Conservation (phyloP, 129 eudicot species). For the Sambucus nigra region DNA sequence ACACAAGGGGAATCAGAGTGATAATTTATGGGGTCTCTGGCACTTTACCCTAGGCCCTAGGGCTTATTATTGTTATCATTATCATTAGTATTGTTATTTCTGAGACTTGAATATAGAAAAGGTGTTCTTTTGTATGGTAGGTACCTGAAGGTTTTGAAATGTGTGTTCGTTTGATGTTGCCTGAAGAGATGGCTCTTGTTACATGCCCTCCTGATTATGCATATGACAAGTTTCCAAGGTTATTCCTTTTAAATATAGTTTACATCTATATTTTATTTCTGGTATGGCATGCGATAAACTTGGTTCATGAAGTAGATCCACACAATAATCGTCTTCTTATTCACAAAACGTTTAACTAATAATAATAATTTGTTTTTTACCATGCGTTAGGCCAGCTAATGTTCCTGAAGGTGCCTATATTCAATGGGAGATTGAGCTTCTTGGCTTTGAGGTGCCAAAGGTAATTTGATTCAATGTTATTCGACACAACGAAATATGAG, state of each 20-base stretch:
- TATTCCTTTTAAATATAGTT: constrained; percentile 3
- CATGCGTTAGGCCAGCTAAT: constrained; percentile 59
- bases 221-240: constrained; percentile 95
- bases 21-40: neutral
- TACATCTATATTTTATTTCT: constrained; percentile 12
- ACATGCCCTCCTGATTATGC: constrained; percentile 99
- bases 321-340: neutral
- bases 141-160: constrained; percentile 99
- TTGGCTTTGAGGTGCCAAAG: constrained; percentile 91
- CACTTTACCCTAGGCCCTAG: no score
- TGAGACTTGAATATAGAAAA: no score
- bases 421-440: constrained; percentile 98
- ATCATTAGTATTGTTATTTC: no score
- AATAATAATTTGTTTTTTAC: constrained; percentile 13
- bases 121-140: constrained; percentile 25
- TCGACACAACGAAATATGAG: constrained; percentile 2
- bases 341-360: neutral
- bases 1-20: neutral
- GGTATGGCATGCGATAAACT: constrained; percentile 7
- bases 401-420: constrained; percentile 91
- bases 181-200: constrained; percentile 86
- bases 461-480: constrained; percentile 21
- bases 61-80: no score
- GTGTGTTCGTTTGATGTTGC: constrained; percentile 91
- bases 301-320: constrained; percentile 1